Percentiles rank a stretch among this genome's conserved stretches.
These are phyloP conservation scores for Trypanosomatidae sp. DNA, from an alignment of 208 protist genomes.

Conservation along the genomic window DNA sequence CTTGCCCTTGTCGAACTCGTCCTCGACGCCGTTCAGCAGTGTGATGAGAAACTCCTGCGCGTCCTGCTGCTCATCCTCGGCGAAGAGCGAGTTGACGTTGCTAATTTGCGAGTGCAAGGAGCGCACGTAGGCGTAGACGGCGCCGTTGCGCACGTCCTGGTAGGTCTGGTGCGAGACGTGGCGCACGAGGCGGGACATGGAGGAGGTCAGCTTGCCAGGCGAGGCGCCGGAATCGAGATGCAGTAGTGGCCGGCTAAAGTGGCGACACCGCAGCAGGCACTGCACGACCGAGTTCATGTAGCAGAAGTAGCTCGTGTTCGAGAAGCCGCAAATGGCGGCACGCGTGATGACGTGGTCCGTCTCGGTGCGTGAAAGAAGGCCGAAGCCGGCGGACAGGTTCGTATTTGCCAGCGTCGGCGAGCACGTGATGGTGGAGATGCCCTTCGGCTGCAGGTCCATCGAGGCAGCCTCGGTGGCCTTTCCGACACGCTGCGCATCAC, in stretches of 20 bases:
- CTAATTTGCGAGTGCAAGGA: slow-evolving; percentile 48
- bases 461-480: slow-evolving; percentile 6
- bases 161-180: slow-evolving; percentile 50
- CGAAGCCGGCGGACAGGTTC: slow-evolving; percentile 1
- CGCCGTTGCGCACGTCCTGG: slow-evolving; percentile 49
- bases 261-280: slow-evolving; percentile 84
- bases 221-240: slow-evolving; percentile 6
- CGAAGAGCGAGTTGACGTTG: slow-evolving; percentile 56
- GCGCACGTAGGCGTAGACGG: slow-evolving; percentile 42
- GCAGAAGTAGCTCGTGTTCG: slow-evolving; percentile 94
- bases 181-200: slow-evolving; percentile 42
- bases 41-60: slow-evolving; percentile 87
- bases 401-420: slow-evolving; percentile 5
- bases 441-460: slow-evolving; percentile 21
- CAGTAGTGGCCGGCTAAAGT: slow-evolving; percentile 52
- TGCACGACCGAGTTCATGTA: slow-evolving; percentile 97
- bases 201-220: slow-evolving; percentile 54
- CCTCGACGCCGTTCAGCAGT: slow-evolving; percentile 80
- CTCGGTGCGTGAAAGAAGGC: slow-evolving; percentile 32
- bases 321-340: slow-evolving; percentile 76
- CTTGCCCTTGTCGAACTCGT: slow-evolving; percentile 82
- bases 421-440: neutral
- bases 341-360: slow-evolving; percentile 46
- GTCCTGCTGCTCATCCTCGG: slow-evolving; percentile 86
- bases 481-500: slow-evolving; percentile 28